phyloP scores from a whole-genome alignment of 2,329 filamentous ascomycete genomes.

The Juglanconis juglandina region DNA sequence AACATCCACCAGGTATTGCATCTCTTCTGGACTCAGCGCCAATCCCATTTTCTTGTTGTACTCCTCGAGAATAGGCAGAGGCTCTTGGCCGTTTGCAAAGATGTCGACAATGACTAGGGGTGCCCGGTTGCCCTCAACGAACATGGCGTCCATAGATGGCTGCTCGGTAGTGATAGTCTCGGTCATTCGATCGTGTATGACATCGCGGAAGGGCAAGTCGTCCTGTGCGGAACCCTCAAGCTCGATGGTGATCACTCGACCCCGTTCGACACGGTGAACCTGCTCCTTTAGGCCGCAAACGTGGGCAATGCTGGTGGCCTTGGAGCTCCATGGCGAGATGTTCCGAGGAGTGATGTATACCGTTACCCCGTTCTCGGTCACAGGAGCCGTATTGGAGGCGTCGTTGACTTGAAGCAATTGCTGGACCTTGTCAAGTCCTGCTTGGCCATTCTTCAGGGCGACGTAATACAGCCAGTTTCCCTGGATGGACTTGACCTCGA shows the following conservation, averaged over 20 bases:
- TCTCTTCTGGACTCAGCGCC: constrained; percentile 82
- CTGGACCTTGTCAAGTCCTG: constrained; percentile 40
- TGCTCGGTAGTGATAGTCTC: constrained; percentile 67
- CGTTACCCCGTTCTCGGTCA: constrained; percentile 43
- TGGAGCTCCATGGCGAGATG: constrained; percentile 96
- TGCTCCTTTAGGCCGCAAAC: constrained; percentile 76
- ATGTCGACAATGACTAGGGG: constrained; percentile 75
- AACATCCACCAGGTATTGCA: constrained; percentile 87
- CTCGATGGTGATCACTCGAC: constrained; percentile 69
- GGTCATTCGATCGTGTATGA: constrained; percentile 93
- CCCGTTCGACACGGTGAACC: constrained; percentile 79
- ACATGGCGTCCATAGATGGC: constrained; percentile 73
- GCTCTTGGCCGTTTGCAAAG: constrained; percentile 60
- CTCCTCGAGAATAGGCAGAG: constrained; percentile 69
- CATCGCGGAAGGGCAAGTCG: constrained; percentile 60
- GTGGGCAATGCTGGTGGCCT: constrained; percentile 88
- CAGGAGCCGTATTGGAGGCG: constrained; percentile 34
- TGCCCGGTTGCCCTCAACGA: constrained; percentile 61
- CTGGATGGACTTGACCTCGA: constrained; percentile 43
- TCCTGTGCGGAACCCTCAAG: constrained; percentile 52
- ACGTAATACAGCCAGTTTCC: constrained; percentile 66
- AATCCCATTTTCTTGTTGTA: constrained; percentile 84
- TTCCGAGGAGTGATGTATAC: constrained; percentile 78
- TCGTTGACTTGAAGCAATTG: constrained; percentile 43
- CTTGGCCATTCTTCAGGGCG: constrained; percentile 50